Conservation (phyloP, 345 rosid genomes). For the Eucalyptus regnans region DNA sequence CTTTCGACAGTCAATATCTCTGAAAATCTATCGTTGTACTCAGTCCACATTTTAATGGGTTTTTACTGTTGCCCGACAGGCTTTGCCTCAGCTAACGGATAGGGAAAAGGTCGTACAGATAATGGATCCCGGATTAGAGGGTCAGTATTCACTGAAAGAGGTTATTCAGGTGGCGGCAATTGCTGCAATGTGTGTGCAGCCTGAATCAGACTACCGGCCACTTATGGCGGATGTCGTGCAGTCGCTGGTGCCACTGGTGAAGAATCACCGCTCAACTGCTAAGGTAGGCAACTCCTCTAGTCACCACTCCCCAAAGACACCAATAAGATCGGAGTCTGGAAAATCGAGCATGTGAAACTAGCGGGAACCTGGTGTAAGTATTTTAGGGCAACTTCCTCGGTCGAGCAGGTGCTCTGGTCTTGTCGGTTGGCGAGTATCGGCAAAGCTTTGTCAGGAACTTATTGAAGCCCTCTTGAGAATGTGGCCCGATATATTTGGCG, state of each 20-base stretch:
- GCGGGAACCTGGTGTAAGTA: neutral
- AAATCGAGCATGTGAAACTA: conserved; percentile 18
- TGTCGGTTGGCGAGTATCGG: neutral
- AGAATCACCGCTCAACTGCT: conserved; percentile 40
- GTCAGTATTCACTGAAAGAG: conserved; percentile 77
- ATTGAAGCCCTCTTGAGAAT: neutral
- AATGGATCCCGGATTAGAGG: conserved; percentile 78
- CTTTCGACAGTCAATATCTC: neutral
- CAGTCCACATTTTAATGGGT: neutral
- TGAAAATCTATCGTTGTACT: neutral
- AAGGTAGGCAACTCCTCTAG: conserved; percentile 43
- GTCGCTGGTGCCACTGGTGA: conserved; percentile 72
- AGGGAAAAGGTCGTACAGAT: conserved; percentile 75
- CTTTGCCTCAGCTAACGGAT: conserved; percentile 64
- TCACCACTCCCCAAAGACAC: conserved; percentile 32
- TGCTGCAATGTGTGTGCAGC: conserved; percentile 95
- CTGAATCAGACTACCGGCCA: conserved; percentile 85
- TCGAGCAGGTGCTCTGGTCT: neutral
- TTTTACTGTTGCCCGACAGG: conserved; percentile 12
- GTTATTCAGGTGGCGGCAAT: conserved; percentile 90
- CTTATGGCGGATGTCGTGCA: conserved; percentile 94
- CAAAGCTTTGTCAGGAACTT: neutral
- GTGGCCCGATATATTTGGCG: neutral
- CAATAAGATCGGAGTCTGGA: conserved; percentile 4
- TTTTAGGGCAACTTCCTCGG: neutral